Base-by-base conservation (phyloP, 805 yeast species). In the Zygotorulaspora chibaensis region DNA sequence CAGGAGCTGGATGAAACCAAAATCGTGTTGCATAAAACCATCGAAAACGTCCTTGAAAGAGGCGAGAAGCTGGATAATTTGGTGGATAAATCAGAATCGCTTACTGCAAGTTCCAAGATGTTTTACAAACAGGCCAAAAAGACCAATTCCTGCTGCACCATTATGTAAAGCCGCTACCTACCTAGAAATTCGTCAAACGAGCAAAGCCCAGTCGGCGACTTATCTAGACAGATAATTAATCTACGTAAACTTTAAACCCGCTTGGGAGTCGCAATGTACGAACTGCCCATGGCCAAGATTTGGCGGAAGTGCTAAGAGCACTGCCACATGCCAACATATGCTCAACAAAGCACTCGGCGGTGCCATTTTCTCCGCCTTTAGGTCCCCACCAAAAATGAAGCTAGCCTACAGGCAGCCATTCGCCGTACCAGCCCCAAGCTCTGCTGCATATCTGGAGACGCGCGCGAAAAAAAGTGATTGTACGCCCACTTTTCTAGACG, bases 1-100 rank as follows among this genome's bases (percentile, higher is more conserved):
- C 95, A 89, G 63, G 99, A 93, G 68, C 78, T 93, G 59, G 99
- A 93, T 67, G 99, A 93, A 64, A 93, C 99, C 30, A 93, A 93
- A 73, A 87, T 91, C 57, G 96, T 90, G 34, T 74, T 93, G 60
- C 98, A 93, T 70, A 90, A 91, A 71, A 89, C 97, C 38, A 91
- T 93, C 55, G 97, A 93, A 68, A 77, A 84, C 51, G 96, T 93
- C 8, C 76, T 93, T 63, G 95, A 88, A 67, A 81, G 99, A 66
- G 99, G 99, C 42, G 99, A 93, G 68, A 89, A 89, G 61, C 78
- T 93, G 59, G 99, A 93, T 63, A 77, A 93, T 35, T 75, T 93
- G 57, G 98, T 93, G 35, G 96, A 91, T 63, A 93, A 93, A 72
- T 85, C 96, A 31, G 97, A 90, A 66, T 95, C 96, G 1, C 75